Conservation (phyloP, 2,329 filamentous ascomycete genomes). For the Delphinella strobiligena region DNA sequence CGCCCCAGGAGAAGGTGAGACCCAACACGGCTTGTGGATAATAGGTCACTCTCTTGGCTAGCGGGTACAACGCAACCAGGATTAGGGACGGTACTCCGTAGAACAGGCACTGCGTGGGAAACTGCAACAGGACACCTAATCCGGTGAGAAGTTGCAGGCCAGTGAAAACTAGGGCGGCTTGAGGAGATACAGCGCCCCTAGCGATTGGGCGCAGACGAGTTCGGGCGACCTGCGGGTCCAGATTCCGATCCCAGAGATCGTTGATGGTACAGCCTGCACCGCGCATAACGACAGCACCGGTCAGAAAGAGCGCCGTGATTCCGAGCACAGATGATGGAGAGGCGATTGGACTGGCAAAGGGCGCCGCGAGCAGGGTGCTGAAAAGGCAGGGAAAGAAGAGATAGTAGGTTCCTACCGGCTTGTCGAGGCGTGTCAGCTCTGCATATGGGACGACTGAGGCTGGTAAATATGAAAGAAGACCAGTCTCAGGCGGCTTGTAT, state of each 20-base stretch:
- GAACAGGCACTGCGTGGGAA: slow-evolving; percentile 60
- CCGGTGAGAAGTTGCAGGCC: slow-evolving; percentile 63
- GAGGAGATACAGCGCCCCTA: slow-evolving; percentile 60
- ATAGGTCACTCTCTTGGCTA: slow-evolving; percentile 76
- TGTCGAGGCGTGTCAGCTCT: slow-evolving; percentile 70
- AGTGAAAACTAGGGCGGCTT: slow-evolving; percentile 61
- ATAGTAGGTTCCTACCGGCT: slow-evolving; percentile 71
- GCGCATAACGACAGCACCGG: slow-evolving; percentile 72
- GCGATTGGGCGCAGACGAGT: slow-evolving; percentile 72
- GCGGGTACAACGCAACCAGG: slow-evolving; percentile 63
- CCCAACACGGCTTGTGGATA: slow-evolving; percentile 79
- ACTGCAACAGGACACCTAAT: slow-evolving; percentile 62
- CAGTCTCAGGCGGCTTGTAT: slow-evolving; percentile 59
- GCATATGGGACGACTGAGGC: slow-evolving; percentile 64
- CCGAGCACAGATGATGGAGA: slow-evolving; percentile 49
- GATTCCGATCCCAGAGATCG: slow-evolving; percentile 79
- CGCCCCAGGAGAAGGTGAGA: slow-evolving; percentile 79
- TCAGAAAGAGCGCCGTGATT: slow-evolving; percentile 57
- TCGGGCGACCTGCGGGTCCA: slow-evolving; percentile 67
- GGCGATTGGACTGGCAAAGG: slow-evolving; percentile 50
- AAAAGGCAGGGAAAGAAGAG: slow-evolving; percentile 79
- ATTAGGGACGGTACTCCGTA: slow-evolving; percentile 66
- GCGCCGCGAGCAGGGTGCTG: slow-evolving; percentile 69
- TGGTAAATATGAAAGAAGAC: slow-evolving; percentile 59
- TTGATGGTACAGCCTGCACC: slow-evolving; percentile 83